These are phyloP conservation scores for Magnaporthales sp. DNA, from an alignment of 2,329 filamentous ascomycete genomes.

Conservation along the genomic window DNA sequence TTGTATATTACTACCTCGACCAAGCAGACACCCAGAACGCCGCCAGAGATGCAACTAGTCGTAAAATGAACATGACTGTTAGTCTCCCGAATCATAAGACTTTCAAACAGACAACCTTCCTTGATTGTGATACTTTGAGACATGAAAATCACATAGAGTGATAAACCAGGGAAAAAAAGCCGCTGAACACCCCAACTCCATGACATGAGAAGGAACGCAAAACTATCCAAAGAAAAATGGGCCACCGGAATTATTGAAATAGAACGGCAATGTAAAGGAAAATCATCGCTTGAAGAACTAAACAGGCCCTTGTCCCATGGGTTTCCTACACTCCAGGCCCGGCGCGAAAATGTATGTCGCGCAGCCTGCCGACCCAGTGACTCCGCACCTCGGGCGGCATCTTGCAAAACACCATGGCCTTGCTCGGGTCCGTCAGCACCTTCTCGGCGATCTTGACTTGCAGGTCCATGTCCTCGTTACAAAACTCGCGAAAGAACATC, in stretches of 20 bases:
- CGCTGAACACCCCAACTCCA: background rate
- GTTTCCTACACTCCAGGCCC: constrained; percentile 9
- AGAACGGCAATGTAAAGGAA: background rate
- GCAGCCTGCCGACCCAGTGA: constrained; percentile 46
- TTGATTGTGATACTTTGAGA: background rate
- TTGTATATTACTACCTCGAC: background rate
- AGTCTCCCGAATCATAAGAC: background rate
- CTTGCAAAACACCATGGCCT: constrained; percentile 54
- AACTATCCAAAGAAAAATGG: background rate
- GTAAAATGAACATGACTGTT: background rate
- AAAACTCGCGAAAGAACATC: constrained; percentile 50
- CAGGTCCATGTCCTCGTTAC: constrained; percentile 46
- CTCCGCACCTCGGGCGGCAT: constrained; percentile 43
- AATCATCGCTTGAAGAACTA: background rate
- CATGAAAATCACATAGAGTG: background rate
- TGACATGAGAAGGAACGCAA: background rate
- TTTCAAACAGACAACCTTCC: background rate
- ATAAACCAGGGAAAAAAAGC: background rate
- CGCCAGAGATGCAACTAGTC: background rate
- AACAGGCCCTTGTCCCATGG: background rate
- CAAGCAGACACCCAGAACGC: background rate
- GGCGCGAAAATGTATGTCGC: constrained; percentile 32
- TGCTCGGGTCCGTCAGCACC: constrained; percentile 48
- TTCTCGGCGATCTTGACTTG: constrained; percentile 53
- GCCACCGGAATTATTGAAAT: background rate